Evolutionary conservation across 2,329 filamentous ascomycete genomes (phyloP).

Genomic region (Tolypocladium inflatum): DNA sequence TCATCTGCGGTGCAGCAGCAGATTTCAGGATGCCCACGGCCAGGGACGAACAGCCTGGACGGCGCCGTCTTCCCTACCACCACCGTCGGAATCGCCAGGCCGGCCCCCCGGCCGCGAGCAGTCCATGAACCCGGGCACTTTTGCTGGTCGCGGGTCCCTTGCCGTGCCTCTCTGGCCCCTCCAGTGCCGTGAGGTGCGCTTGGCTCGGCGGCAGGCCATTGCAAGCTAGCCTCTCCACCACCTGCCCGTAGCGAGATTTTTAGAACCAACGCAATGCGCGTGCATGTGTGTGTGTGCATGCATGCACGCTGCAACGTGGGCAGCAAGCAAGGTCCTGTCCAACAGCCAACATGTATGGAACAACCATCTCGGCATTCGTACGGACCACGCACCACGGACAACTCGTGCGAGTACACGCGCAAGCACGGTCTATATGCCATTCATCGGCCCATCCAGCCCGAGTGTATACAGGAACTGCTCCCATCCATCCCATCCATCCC

Average conservation of each 20-base stretch:
- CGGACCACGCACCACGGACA: too few relatives aligned
- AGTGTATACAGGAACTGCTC: too few relatives aligned
- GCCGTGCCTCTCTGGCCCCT: not conserved
- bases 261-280: not conserved
- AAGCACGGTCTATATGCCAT: too few relatives aligned
- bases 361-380: too few relatives aligned
- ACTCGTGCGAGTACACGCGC: too few relatives aligned
- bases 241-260: not conserved
- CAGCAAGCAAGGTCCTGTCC: not conserved
- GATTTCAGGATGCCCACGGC: not conserved
- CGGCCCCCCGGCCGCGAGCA: too few relatives aligned
- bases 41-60: not conserved
- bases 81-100: not conserved
- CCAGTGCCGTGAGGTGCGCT: not conserved
- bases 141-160: not conserved
- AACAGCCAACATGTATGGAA: too few relatives aligned
- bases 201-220: too few relatives aligned
- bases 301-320: not conserved
- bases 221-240: not conserved
- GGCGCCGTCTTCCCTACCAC: not conserved
- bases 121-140: too few relatives aligned
- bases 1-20: not conserved
- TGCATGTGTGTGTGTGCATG: not conserved
- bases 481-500: not conserved
- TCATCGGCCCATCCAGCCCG: too few relatives aligned